Evolutionary conservation across 495 filamentous ascomycete genomes (phyloP), one percentile per base, ranked within the genome.

Genomic region (Lasiosphaeria ovina): DNA sequence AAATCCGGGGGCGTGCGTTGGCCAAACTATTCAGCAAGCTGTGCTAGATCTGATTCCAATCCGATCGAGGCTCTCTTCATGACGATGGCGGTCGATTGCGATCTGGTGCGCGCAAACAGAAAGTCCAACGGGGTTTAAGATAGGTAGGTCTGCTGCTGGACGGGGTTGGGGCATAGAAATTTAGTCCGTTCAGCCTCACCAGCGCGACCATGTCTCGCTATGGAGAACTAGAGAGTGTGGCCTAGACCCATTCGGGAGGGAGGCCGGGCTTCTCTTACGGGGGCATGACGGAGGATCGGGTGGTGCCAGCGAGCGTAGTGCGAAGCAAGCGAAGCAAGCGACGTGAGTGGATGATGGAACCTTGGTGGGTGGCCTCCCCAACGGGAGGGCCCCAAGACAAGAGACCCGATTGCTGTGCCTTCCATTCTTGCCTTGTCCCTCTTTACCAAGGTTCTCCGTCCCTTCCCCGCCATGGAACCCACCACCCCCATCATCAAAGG

Each of bases 101-200:
- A 8, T 5, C 17, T 0, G 16, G 31, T 47, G 35, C 52, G 48
- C 12, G 35, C 32, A 36, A 45, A 48, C 35, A 11, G 36, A 16
- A 48, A 56, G 31, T 62, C 33, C 57, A 17, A 32, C 38, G 31
- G 16, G 35, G 54, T 57, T 35, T 12, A 52, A 38, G 51, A 57
- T 61, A 34, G 35, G 32, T 31, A 56, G 34, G 10, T 17, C 9
- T 11, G 3, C 35, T 50, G 40, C 11, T 40, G 35, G 24, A 52
- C 17, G 36, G 33, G 33, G 24, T 57, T 42, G 44, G 48, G 40
- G 36, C 33, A 47, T 35, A 51, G 8, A 62, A 51, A 62, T 62
- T 57, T 58, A 62, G 47, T 38, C 42, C 3, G 32, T 62, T 62
- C 60, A 62, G 60, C 60, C 60, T 62, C 60, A 62, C 60, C 35